These are phyloP conservation scores for Diaporthe sp. DNA, from an alignment of 2,329 filamentous ascomycete genomes.

Conservation along the genomic window DNA sequence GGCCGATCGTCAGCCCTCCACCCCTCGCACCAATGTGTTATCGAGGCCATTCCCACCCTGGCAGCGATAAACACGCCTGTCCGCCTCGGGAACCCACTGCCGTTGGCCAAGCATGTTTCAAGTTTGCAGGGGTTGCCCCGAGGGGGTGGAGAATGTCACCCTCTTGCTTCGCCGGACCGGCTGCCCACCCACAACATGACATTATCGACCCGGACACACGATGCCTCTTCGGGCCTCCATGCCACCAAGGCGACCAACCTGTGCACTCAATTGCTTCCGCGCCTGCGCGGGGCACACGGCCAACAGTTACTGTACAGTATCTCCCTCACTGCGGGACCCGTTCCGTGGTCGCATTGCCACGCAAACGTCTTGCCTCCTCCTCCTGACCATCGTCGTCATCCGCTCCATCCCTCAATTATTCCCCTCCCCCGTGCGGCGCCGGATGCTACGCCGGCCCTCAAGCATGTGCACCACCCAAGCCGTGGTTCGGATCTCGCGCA, in stretches of 20 bases:
- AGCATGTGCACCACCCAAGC: not conserved
- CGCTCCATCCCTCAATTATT: not conserved
- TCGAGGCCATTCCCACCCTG: conserved; percentile 23
- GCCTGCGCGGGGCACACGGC: not conserved
- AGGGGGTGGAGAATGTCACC: conserved; percentile 26
- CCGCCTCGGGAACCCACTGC: conserved; percentile 20
- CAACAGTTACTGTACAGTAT: not conserved
- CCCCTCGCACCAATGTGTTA: conserved; percentile 11
- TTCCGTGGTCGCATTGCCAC: conserved; percentile 30
- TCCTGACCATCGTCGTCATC: not conserved
- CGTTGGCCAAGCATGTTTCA: conserved; percentile 41
- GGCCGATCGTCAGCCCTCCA: conserved; percentile 33
- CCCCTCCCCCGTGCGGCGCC: conserved; percentile 13
- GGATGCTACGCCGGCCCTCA: not conserved
- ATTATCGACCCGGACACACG: conserved; percentile 26
- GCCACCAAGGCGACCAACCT: not conserved
- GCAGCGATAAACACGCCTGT: conserved; percentile 33
- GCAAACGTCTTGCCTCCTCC: conserved; percentile 14
- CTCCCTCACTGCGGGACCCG: conserved; percentile 22
- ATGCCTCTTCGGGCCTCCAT: conserved; percentile 13
- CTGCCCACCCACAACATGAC: not conserved
- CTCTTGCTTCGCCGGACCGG: conserved; percentile 10
- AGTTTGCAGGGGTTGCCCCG: conserved; percentile 34
- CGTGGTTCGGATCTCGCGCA: conserved; percentile 9
- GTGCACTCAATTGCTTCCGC: not conserved